phyloP scores from a whole-genome alignment of 148 eudicot genomes.

The Camellia japonica region DNA sequence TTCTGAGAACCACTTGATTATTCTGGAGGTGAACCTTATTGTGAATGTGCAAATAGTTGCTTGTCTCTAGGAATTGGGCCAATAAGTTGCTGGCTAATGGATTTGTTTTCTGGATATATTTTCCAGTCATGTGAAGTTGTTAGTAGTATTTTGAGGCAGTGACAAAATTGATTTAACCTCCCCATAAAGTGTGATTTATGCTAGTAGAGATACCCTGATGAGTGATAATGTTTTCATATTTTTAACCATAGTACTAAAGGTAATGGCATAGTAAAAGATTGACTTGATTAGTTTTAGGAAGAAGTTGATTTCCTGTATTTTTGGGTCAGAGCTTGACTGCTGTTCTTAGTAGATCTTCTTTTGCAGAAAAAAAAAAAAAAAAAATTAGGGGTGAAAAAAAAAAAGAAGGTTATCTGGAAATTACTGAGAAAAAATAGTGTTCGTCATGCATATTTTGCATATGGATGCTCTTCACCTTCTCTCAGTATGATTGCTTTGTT shows the following conservation, averaged over 20 bases:
- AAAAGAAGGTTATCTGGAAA: background rate
- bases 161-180: background rate
- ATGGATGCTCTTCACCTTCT: background rate
- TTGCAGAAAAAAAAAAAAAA: background rate
- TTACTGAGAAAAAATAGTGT: background rate
- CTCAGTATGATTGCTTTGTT: background rate
- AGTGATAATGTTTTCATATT: background rate
- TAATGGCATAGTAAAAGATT: background rate
- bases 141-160: background rate
- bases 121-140: background rate
- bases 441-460: background rate
- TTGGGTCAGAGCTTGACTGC: background rate
- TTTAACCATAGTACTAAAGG: background rate
- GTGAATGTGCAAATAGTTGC: background rate
- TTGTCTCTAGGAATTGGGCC: background rate
- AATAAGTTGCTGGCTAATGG: background rate
- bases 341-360: background rate
- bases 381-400: background rate
- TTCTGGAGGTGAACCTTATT: background rate
- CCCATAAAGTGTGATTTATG: background rate
- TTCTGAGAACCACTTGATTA: background rate
- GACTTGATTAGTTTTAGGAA: background rate
- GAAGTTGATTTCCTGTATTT: background rate
- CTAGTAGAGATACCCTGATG: background rate
- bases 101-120: background rate